Evolutionary conservation across 352 stramenopile genomes (phyloP).

Genomic region (Pythium aphanidermatum): DNA sequence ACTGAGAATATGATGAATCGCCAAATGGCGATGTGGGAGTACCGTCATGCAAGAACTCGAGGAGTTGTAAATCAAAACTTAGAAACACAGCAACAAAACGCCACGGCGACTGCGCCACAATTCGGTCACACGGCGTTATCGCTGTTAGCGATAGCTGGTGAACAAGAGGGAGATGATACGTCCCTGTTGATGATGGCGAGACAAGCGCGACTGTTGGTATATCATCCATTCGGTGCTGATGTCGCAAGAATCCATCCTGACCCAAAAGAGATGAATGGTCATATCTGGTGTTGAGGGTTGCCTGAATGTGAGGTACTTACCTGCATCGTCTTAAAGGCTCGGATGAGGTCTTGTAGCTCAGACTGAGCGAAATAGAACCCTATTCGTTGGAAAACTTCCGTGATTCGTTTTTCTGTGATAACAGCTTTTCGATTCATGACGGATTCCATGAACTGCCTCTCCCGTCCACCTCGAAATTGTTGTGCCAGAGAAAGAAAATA

Average conservation of each 20-base stretch:
- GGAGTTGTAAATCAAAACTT: conserved; percentile 52
- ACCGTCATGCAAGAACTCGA: conserved; percentile 57
- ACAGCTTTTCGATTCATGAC: conserved; percentile 58
- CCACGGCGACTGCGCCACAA: conserved; percentile 25
- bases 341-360: conserved; percentile 45
- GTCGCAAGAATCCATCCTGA: conserved; percentile 41
- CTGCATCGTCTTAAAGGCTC: conserved; percentile 44
- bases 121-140: conserved; percentile 26
- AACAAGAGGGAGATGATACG: conserved; percentile 46
- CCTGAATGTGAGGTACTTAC: conserved; percentile 11
- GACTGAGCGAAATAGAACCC: conserved; percentile 44
- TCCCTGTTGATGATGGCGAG: conserved; percentile 24
- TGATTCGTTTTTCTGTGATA: conserved; percentile 53
- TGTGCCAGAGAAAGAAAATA: conserved; percentile 47
- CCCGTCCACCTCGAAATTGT: conserved; percentile 33
- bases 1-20: conserved; percentile 31
- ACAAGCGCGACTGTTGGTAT: conserved; percentile 55
- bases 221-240: conserved; percentile 52
- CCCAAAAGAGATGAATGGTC: background rate
- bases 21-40: conserved; percentile 28
- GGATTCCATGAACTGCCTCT: conserved; percentile 50
- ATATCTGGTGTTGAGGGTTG: background rate
- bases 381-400: conserved; percentile 39
- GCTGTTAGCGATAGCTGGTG: conserved; percentile 35
- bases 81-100: conserved; percentile 49